Evolutionary conservation across 1,284 basidiomycete genomes (phyloP).

Genomic region (Gomphus bonarii): DNA sequence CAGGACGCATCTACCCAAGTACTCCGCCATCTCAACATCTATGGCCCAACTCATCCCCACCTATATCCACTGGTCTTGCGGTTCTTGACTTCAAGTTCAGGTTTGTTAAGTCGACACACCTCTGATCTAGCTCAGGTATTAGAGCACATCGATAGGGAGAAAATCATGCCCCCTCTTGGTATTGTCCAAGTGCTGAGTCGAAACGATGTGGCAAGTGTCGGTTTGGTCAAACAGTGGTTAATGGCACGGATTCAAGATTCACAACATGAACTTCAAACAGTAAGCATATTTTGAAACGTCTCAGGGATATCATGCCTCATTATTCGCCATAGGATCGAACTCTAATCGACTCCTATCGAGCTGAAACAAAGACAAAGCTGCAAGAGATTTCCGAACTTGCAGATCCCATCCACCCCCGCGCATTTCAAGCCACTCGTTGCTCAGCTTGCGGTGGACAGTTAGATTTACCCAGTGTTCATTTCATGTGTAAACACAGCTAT

Average conservation of each 20-base stretch:
- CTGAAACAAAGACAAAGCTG: conserved; percentile 75
- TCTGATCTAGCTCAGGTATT: conserved; percentile 64
- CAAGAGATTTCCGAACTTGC: conserved; percentile 75
- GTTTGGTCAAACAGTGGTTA: conserved; percentile 85
- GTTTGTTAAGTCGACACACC: conserved; percentile 58
- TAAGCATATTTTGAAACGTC: conserved; percentile 23
- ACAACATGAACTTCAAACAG: conserved; percentile 68
- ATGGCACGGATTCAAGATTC: conserved; percentile 67
- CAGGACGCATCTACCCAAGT: conserved; percentile 55
- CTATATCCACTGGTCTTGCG: conserved; percentile 86
- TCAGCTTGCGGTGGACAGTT: conserved; percentile 80
- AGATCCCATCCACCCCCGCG: conserved; percentile 65
- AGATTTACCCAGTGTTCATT: conserved; percentile 89
- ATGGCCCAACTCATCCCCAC: conserved; percentile 62
- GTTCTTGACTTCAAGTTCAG: conserved; percentile 76
- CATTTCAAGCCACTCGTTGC: conserved; percentile 92
- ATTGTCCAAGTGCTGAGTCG: conserved; percentile 83
- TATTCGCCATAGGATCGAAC: conserved; percentile 58
- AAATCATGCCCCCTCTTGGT: conserved; percentile 79
- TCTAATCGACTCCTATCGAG: conserved; percentile 77
- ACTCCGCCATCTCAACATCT: conserved; percentile 59
- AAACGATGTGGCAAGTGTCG: conserved; percentile 83
- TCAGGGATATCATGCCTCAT: conserved; percentile 3
- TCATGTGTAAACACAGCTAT: conserved; percentile 97
- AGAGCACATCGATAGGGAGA: conserved; percentile 66